phyloP scores from a whole-genome alignment of 2,329 filamentous ascomycete species.

The Ophiostoma pallidulum region DNA sequence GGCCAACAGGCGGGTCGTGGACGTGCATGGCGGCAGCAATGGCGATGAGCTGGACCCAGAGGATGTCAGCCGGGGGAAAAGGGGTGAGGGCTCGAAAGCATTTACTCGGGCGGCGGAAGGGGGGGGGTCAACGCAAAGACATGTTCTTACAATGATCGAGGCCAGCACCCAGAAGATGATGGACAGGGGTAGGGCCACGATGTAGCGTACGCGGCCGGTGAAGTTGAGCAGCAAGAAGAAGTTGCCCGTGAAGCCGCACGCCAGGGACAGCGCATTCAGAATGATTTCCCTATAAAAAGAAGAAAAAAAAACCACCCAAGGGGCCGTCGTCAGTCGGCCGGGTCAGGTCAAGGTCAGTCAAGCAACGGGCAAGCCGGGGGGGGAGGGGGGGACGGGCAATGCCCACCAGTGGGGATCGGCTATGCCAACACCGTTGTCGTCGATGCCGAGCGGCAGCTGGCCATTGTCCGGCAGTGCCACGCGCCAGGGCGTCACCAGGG shows the following conservation, averaged over 20 bases:
- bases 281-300: slow-evolving; percentile 35
- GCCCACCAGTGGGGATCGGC: slow-evolving; percentile 45
- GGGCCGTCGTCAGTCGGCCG: no score
- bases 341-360: no score
- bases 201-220: slow-evolving; percentile 55
- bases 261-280: slow-evolving; percentile 55
- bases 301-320: background rate
- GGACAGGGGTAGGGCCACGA: slow-evolving; percentile 55
- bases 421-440: slow-evolving; percentile 43
- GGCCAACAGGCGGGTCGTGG: slow-evolving; percentile 37
- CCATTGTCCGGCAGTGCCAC: slow-evolving; percentile 37
- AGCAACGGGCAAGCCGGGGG: no score
- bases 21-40: slow-evolving; percentile 48
- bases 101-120: no score
- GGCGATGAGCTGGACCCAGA: slow-evolving; percentile 42
- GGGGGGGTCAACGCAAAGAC: no score
- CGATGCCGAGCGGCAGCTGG: slow-evolving; percentile 31
- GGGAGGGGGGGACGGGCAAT: no score
- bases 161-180: slow-evolving; percentile 59
- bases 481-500: slow-evolving; percentile 56
- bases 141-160: slow-evolving; percentile 41
- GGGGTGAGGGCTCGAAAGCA: no score
- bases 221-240: slow-evolving; percentile 61
- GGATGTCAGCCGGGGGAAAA: background rate
- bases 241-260: slow-evolving; percentile 56